Percentiles rank a stretch among this genome's conserved stretches.
phyloP scores from a whole-genome alignment of 768 basidiomycete genomes.

The Mycena epipterygia region DNA sequence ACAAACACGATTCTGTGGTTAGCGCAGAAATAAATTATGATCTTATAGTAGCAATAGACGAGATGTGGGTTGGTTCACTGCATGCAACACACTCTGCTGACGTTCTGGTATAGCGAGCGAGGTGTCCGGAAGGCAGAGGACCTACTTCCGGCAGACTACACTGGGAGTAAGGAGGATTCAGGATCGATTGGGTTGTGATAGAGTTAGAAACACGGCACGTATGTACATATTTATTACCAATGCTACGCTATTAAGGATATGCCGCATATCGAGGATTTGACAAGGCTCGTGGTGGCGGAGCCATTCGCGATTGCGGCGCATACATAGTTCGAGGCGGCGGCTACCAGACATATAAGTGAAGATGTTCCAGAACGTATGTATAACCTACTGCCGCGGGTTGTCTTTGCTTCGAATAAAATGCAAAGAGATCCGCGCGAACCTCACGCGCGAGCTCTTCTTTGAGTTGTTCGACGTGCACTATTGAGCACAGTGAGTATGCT shows the following conservation, averaged over 20 bases:
- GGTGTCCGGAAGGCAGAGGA: slow-evolving; percentile 73
- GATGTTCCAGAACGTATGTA: too few species aligned
- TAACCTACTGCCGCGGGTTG: slow-evolving; percentile 19
- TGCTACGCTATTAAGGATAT: slow-evolving; percentile 2
- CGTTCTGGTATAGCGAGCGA: slow-evolving; percentile 65
- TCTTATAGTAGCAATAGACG: slow-evolving; percentile 88
- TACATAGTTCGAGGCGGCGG: neutral
- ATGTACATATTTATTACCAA: neutral
- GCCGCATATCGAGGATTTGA: slow-evolving; percentile 12
- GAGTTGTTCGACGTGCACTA: slow-evolving; percentile 90
- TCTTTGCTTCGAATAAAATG: slow-evolving; percentile 79
- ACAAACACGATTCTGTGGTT: slow-evolving; percentile 94
- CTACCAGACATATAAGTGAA: neutral
- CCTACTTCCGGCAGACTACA: slow-evolving; percentile 74
- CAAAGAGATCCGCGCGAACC: slow-evolving; percentile 79
- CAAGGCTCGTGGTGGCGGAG: neutral
- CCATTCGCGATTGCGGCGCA: neutral
- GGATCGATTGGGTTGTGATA: slow-evolving; percentile 58
- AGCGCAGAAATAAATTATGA: slow-evolving; percentile 95
- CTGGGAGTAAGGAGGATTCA: slow-evolving; percentile 59
- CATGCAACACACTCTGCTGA: slow-evolving; percentile 10
- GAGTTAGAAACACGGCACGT: slow-evolving; percentile 25
- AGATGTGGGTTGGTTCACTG: slow-evolving; percentile 76
- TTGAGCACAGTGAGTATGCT: slow-evolving; percentile 22
- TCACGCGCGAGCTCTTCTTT: slow-evolving; percentile 85